Evolutionary conservation across 805 yeast species (phyloP).

Genomic region (Teunomyces gatunensis): DNA sequence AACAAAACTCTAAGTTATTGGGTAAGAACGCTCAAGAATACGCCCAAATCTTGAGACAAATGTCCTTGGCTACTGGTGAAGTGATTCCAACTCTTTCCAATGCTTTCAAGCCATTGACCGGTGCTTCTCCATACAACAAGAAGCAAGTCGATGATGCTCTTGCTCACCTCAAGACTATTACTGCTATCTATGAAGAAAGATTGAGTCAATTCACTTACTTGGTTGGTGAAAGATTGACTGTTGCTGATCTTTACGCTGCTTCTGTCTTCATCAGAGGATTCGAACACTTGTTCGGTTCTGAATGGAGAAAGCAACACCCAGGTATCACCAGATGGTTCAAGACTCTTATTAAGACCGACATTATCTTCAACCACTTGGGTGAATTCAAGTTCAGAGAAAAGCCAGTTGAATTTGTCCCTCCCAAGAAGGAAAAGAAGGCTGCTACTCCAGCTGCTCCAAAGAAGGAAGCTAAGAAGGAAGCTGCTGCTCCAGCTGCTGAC

Average conservation of each 20-base stretch:
- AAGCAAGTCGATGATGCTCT: constrained; percentile 51
- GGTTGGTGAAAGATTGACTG: constrained; percentile 46
- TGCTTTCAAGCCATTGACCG: constrained; percentile 60
- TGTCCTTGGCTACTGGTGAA: constrained; percentile 74
- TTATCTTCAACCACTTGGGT: constrained; percentile 32
- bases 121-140: constrained; percentile 75
- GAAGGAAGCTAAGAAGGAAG: constrained; percentile 29
- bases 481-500: constrained; percentile 32
- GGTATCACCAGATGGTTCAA: constrained; percentile 68
- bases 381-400: constrained; percentile 59
- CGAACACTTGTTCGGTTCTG: constrained; percentile 56
- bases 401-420: constrained; percentile 61
- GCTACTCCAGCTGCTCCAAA: constrained; percentile 40
- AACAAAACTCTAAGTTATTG: constrained; percentile 45
- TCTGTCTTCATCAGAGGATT: constrained; percentile 51
- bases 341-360: constrained; percentile 47
- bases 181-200: constrained; percentile 30
- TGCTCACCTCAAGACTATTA: constrained; percentile 25
- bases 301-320: constrained; percentile 65
- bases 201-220: constrained; percentile 42
- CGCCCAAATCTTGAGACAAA: constrained; percentile 71
- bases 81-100: constrained; percentile 40
- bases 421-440: constrained; percentile 71
- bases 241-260: constrained; percentile 44
- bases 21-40: constrained; percentile 67